A percentile compares a stretch with the other conserved stretches of the same genome.
These are phyloP conservation scores for Beta corolliflora DNA, from an alignment of 179 eudicot species.

Conservation along the genomic window DNA sequence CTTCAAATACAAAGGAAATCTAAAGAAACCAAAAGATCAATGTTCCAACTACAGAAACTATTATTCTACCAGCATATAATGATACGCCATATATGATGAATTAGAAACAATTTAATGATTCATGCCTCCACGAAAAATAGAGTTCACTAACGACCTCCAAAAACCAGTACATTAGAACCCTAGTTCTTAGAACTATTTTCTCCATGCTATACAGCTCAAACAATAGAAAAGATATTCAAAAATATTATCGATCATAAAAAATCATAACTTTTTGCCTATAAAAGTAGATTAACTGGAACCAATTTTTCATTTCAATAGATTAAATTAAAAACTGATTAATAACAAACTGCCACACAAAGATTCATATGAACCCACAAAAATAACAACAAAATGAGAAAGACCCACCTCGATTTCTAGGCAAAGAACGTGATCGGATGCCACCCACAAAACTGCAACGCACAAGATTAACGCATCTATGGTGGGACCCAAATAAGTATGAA, in stretches of 20 bases:
- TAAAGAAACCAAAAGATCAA: too few species aligned
- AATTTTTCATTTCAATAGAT: neutral
- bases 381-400: constrained; percentile 1
- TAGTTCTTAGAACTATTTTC: too few species aligned
- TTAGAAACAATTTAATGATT: neutral
- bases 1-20: too few species aligned
- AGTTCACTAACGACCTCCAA: neutral
- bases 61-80: too few species aligned
- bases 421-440: neutral
- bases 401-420: constrained; percentile 6
- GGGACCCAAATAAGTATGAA: constrained; percentile 6
- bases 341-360: neutral
- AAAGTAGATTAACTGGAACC: neutral
- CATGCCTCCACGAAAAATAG: neutral
- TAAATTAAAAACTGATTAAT: neutral
- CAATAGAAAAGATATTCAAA: neutral
- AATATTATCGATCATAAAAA: neutral
- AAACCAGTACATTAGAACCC: too few species aligned
- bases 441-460: neutral
- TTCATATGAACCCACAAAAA: neutral
- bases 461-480: neutral
- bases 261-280: neutral
- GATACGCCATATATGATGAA: too few species aligned
- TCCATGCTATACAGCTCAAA: neutral
- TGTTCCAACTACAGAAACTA: too few species aligned